Evolutionary conservation across 495 filamentous ascomycete species (phyloP).

Genomic region (Entonaema liquescens): DNA sequence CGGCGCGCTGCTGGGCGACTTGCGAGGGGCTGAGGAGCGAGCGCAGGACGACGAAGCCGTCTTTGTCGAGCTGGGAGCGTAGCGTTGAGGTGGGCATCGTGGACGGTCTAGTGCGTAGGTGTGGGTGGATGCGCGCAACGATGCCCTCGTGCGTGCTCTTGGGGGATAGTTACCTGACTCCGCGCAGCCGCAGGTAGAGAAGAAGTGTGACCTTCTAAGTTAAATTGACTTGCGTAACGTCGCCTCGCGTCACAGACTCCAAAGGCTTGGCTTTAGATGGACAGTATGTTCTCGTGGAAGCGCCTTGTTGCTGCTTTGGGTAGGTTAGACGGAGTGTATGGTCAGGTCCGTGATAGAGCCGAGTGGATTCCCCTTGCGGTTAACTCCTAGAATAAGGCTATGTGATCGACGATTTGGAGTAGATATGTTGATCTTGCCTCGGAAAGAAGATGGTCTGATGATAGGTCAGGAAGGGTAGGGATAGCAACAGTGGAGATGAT

Average conservation of each 20-base stretch:
- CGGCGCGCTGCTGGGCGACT: conserved; percentile 59
- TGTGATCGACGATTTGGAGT: conserved; percentile 17
- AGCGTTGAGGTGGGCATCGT: conserved; percentile 41
- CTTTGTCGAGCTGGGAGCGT: conserved; percentile 39
- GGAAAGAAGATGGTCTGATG: conserved; percentile 10
- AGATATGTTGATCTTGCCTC: conserved; percentile 19
- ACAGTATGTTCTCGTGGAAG: conserved; percentile 15
- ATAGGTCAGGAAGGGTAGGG: not conserved
- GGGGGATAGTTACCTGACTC: not conserved
- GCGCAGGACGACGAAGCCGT: conserved; percentile 52
- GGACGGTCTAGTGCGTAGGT: not conserved
- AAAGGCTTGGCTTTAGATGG: conserved; percentile 1
- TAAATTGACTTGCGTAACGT: conserved; percentile 25
- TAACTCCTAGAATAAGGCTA: conserved; percentile 1
- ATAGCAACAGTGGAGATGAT: conserved; percentile 21
- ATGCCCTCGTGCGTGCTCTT: conserved; percentile 15
- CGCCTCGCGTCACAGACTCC: not conserved
- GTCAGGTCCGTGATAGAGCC: conserved; percentile 14
- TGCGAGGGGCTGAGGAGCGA: conserved; percentile 46
- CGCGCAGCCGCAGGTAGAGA: not conserved
- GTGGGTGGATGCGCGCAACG: not conserved
- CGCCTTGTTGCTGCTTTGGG: not conserved
- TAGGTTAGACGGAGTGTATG: conserved; percentile 4
- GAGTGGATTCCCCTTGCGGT: not conserved
- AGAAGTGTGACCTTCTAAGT: conserved; percentile 15